These are phyloP conservation scores for Hericium coralloides DNA, from an alignment of 768 basidiomycete genomes.

Conservation along the genomic window DNA sequence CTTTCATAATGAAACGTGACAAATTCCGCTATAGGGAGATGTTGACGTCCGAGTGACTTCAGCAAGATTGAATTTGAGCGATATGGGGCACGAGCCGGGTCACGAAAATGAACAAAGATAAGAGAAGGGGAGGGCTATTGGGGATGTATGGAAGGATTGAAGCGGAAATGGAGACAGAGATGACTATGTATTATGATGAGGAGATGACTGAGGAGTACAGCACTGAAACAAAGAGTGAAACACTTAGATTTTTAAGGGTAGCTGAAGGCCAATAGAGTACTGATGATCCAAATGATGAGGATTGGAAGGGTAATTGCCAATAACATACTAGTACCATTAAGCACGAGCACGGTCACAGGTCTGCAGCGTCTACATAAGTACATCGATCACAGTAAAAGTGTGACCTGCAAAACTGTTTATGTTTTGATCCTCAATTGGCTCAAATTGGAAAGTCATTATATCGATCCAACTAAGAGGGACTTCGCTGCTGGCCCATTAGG, in stretches of 20 bases:
- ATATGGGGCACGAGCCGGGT: no score
- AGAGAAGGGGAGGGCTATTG: no score
- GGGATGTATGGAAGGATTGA: no score
- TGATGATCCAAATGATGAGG: background rate
- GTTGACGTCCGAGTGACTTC: no score
- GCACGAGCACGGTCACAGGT: no score
- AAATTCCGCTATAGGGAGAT: no score
- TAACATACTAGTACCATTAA: background rate
- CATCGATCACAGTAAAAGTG: no score
- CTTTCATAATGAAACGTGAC: background rate
- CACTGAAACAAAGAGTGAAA: no score
- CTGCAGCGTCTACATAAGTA: no score
- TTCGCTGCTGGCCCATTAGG: no score
- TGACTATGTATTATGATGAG: background rate
- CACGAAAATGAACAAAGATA: background rate
- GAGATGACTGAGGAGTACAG: no score
- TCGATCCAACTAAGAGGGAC: constrained; percentile 5
- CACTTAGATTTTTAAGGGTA: no score
- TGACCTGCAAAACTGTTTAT: constrained; percentile 1
- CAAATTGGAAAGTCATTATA: constrained; percentile 16
- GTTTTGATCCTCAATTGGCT: constrained; percentile 19
- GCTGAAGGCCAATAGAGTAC: background rate
- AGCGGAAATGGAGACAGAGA: background rate
- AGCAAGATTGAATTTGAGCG: background rate
- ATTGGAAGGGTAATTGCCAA: background rate